Evolutionary conservation across 331 rosid species (phyloP), one percentile per base, ranked within the genome.

Genomic region (Malus hybrid): DNA sequence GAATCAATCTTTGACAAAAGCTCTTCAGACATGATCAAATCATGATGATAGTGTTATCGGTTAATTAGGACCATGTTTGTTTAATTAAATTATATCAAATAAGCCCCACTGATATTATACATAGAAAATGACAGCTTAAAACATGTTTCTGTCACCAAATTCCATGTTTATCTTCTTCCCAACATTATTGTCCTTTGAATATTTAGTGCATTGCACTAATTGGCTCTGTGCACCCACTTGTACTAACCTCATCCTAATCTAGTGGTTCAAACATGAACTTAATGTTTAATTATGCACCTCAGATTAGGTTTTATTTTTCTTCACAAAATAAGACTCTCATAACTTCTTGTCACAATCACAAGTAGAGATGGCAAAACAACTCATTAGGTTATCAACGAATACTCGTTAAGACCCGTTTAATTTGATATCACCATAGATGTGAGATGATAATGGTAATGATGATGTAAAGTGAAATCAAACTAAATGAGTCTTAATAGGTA

Each of bases 141-240:
- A 75, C 80, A 78, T 74, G 88, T 82, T 85, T 80, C 85, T 79
- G 84, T 81, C 84, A 86, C 89, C 89, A 85, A 88, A 86, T 88
- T 83, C 85, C 85, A 63, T 86, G 83, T 82, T 84, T 79, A 88
- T 73, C 82, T 69, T 20, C 74, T 72, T 62, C 62, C 84, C 75
- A 69, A 60, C 85, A 78, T 72, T 68, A 42, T 22, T 78, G 55
- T 72, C 66, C 12, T 24, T 52, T 58, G 63, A 58, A 48, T 63
- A 70, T 69, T 79, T 70, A 62, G 87, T 77, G 66, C 76, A 46
- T 36, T 32, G 70, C 28, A 48, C 73, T 62, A 36, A 78, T 63
- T 72, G 82, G 56, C 63, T 79, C 71, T 81, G 44, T 74, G 72
- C 83, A 56, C 76, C 67, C 65, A 44, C 81, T 78, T 80, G 76